Evolutionary conservation across 2,329 filamentous ascomycete genomes (phyloP).

Genomic region (Diaporthe eres): DNA sequence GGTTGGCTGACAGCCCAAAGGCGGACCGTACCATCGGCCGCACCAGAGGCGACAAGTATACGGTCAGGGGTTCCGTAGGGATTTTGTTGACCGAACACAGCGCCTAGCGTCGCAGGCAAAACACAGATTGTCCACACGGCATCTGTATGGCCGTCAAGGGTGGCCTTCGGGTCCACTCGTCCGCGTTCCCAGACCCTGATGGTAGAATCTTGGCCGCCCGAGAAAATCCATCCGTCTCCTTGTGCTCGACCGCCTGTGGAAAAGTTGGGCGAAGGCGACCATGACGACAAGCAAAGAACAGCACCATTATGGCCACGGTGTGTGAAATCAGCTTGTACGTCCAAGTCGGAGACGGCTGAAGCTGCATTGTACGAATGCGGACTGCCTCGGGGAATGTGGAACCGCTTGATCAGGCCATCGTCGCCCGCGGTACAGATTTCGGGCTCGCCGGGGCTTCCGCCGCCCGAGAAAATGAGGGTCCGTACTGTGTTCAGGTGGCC

Average conservation of each 20-base stretch:
- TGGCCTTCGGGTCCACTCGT: constrained; percentile 94
- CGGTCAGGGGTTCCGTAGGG: constrained; percentile 86
- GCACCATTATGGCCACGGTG: constrained; percentile 94
- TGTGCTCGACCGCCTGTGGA: constrained; percentile 88
- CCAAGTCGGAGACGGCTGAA: constrained; percentile 80
- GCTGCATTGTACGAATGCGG: constrained; percentile 56
- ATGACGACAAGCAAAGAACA: constrained; percentile 88
- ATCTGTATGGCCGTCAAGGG: constrained; percentile 93
- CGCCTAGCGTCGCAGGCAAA: constrained; percentile 84
- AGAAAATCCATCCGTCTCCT: constrained; percentile 98
- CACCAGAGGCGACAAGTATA: constrained; percentile 90
- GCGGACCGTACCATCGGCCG: constrained; percentile 90
- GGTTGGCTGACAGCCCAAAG: constrained; percentile 96
- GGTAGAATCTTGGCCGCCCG: constrained; percentile 93
- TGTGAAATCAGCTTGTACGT: constrained; percentile 94
- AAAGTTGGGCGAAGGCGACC: constrained; percentile 89
- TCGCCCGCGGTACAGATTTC: constrained; percentile 97
- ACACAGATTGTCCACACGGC: constrained; percentile 97
- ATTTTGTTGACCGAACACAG: constrained; percentile 83
- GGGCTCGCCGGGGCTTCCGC: constrained; percentile 93
- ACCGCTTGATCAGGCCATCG: constrained; percentile 95
- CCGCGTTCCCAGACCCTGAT: constrained; percentile 97
- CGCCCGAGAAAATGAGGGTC: constrained; percentile 95
- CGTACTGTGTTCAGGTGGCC: constrained; percentile 95
- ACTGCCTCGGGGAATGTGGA: constrained; percentile 91